These are phyloP conservation scores for Apiospora sp. DNA, from an alignment of 2,329 filamentous ascomycete genomes.

Conservation along the genomic window DNA sequence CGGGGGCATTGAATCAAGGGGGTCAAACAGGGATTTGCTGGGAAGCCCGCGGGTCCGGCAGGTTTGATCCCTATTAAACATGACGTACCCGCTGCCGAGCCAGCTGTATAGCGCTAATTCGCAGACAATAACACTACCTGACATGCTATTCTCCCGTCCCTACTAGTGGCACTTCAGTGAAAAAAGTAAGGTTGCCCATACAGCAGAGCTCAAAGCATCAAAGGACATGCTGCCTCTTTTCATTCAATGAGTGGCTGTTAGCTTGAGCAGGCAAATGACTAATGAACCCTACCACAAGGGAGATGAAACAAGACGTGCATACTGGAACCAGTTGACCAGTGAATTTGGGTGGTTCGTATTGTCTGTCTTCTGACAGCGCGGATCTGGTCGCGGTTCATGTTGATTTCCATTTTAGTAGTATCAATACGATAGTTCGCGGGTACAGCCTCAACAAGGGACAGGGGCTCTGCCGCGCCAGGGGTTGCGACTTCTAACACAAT, in stretches of 20 bases:
- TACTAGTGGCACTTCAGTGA: neutral
- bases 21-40: slow-evolving; percentile 12
- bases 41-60: slow-evolving; percentile 10
- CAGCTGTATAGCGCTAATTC: slow-evolving; percentile 13
- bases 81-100: slow-evolving; percentile 7
- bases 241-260: neutral
- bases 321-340: neutral
- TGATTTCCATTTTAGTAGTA: neutral
- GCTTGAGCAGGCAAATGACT: slow-evolving; percentile 4
- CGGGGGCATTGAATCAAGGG: neutral
- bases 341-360: neutral
- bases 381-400: neutral
- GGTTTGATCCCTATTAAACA: slow-evolving; percentile 13
- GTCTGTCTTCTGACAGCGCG: neutral
- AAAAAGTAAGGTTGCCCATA: neutral
- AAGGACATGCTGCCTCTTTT: neutral
- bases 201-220: neutral
- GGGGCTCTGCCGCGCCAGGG: neutral
- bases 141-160: neutral
- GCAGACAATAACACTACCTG: neutral
- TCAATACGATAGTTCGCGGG: slow-evolving; percentile 11
- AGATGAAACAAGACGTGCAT: slow-evolving; percentile 9
- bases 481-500: neutral
- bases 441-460: slow-evolving; percentile 1
- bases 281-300: neutral